These are phyloP conservation scores for Rhizopus sp. DNA, from an alignment of 371 early-diverging fungal genomes.

Conservation along the genomic window DNA sequence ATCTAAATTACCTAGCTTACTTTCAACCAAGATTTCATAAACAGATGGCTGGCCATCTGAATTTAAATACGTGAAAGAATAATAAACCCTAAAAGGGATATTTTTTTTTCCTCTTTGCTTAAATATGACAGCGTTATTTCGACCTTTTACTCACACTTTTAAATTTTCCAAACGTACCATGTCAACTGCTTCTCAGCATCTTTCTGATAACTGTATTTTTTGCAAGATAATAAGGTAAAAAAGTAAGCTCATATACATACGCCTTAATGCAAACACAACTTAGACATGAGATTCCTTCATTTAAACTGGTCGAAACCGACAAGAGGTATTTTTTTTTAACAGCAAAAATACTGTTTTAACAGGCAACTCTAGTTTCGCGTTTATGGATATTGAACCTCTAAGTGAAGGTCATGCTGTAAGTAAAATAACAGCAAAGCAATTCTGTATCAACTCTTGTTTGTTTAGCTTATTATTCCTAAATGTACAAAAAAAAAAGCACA, in stretches of 20 bases:
- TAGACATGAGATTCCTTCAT: constrained; percentile 82
- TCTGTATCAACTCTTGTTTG: not conserved
- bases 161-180: constrained; percentile 14
- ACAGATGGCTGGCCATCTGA: constrained; percentile 1
- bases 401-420: constrained; percentile 80
- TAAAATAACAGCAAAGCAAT: constrained; percentile 8
- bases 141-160: not conserved
- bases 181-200: constrained; percentile 29
- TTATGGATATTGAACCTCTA: constrained; percentile 80
- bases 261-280: not conserved
- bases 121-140: constrained; percentile 1
- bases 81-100: not conserved
- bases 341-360: not conserved
- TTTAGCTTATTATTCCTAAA: constrained; percentile 83
- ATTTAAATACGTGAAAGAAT: not conserved
- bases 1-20: no score
- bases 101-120: constrained; percentile 5
- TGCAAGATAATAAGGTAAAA: constrained; percentile 82
- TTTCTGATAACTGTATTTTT: constrained; percentile 74
- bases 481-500: constrained; percentile 52
- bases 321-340: constrained; percentile 48
- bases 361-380: constrained; percentile 50
- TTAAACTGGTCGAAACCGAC: constrained; percentile 82
- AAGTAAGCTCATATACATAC: no score
- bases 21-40: not conserved